Conservation (phyloP, 352 stramenopile species). For the Pythium rishiriense region DNA sequence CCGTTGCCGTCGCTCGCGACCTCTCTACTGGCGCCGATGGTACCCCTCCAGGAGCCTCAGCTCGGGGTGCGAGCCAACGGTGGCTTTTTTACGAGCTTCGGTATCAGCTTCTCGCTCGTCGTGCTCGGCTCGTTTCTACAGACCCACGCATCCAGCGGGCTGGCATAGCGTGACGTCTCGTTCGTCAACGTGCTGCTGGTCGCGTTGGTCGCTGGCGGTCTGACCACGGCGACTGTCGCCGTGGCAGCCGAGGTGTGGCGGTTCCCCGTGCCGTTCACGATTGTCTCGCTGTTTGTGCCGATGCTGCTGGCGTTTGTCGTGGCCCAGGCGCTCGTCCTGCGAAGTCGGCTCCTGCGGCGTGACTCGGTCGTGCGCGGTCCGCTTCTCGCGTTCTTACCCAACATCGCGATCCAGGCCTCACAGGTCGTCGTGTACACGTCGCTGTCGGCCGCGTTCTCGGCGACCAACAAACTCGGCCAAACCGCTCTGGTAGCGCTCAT, state of each 20-base stretch:
- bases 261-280: constrained; percentile 9
- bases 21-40: not conserved
- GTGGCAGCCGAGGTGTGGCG: not conserved
- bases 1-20: constrained; percentile 3
- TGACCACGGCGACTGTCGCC: not conserved
- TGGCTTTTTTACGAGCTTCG: not conserved
- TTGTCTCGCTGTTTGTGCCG: not conserved
- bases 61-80: not conserved
- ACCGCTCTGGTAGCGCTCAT: constrained; percentile 1
- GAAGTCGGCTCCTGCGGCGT: not conserved
- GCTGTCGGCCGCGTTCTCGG: constrained; percentile 1
- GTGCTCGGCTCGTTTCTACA: not conserved
- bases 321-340: not conserved
- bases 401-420: constrained; percentile 9
- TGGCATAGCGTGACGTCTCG: not conserved
- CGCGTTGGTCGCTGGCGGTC: not conserved
- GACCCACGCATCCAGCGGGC: not conserved
- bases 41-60: not conserved
- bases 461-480: not conserved
- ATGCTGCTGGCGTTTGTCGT: not conserved
- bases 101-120: not conserved
- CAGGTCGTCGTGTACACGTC: constrained; percentile 22
- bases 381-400: not conserved
- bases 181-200: not conserved
- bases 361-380: not conserved